Conservation (phyloP, 1,139 yeast genomes). For the Wickerhamomyces sp. region DNA sequence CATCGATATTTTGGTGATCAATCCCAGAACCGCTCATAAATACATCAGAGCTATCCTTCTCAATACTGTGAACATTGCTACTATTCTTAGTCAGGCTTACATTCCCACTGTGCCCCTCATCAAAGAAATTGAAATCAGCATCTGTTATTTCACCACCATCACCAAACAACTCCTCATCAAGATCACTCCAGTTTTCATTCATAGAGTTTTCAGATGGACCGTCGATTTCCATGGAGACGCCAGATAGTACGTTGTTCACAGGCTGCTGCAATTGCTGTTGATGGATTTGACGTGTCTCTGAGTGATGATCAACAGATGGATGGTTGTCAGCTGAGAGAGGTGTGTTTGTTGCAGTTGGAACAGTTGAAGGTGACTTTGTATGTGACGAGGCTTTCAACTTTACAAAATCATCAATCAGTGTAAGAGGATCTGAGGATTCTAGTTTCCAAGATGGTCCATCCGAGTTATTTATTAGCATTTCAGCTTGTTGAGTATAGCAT, state of each 20-base stretch:
- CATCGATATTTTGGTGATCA: slow-evolving; percentile 3
- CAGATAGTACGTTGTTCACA: slow-evolving; percentile 9
- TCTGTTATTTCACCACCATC: slow-evolving; percentile 34
- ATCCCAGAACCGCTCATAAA: not conserved
- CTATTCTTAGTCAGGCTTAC: slow-evolving; percentile 3
- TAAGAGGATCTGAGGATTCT: slow-evolving; percentile 25
- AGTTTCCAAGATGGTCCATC: slow-evolving; percentile 8
- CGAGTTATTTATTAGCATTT: slow-evolving; percentile 6
- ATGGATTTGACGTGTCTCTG: slow-evolving; percentile 2
- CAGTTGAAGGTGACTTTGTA: slow-evolving; percentile 27
- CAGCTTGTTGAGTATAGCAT: slow-evolving; percentile 53
- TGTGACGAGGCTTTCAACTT: slow-evolving; percentile 33
- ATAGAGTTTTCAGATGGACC: slow-evolving; percentile 15
- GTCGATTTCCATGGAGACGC: slow-evolving; percentile 16
- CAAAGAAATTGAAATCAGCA: slow-evolving; percentile 39
- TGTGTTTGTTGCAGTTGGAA: slow-evolving; percentile 20
- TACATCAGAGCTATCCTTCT: slow-evolving; percentile 1
- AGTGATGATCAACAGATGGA: slow-evolving; percentile 3
- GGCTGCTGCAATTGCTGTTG: slow-evolving; percentile 23
- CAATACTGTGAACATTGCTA: not conserved
- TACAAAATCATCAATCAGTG: slow-evolving; percentile 32
- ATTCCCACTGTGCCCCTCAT: slow-evolving; percentile 18
- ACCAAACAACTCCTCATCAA: slow-evolving; percentile 39
- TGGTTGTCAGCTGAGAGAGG: slow-evolving; percentile 12
- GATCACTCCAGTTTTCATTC: slow-evolving; percentile 31